Percentiles rank a stretch among this genome's conserved stretches.
These are phyloP conservation scores for Pholiota conissans DNA, from an alignment of 768 basidiomycete species.

Conservation along the genomic window DNA sequence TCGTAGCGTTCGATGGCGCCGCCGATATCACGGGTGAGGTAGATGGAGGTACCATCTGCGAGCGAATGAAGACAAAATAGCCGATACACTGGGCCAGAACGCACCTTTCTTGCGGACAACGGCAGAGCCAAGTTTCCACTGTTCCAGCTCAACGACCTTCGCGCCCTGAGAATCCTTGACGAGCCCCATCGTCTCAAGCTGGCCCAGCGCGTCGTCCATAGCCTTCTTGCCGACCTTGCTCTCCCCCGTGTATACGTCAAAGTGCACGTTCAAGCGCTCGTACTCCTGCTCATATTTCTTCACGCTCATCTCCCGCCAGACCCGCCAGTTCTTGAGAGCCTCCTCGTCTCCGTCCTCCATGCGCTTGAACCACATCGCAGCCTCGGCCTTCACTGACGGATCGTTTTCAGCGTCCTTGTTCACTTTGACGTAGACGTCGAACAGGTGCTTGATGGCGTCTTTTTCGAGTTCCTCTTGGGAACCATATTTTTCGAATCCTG, in stretches of 20 bases:
- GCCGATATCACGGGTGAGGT: conserved; percentile 93
- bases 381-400: conserved; percentile 70
- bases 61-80: not conserved
- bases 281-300: conserved; percentile 89
- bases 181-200: conserved; percentile 70
- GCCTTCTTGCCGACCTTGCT: conserved; percentile 72
- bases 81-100: conserved; percentile 11
- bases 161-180: conserved; percentile 80
- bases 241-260: conserved; percentile 93
- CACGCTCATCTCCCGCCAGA: conserved; percentile 91
- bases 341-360: conserved; percentile 93
- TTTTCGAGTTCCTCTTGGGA: conserved; percentile 77
- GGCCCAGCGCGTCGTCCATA: conserved; percentile 70
- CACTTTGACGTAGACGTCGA: conserved; percentile 92
- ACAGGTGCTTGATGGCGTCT: conserved; percentile 94
- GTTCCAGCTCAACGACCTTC: conserved; percentile 82
- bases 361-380: conserved; percentile 86
- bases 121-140: conserved; percentile 90
- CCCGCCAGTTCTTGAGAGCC: conserved; percentile 84
- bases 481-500: conserved; percentile 92
- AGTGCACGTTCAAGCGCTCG: conserved; percentile 83
- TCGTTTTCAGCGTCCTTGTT: conserved; percentile 81
- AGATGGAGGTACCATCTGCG: conserved; percentile 89
- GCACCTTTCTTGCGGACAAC: conserved; percentile 84
- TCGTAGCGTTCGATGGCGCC: conserved; percentile 92